A percentile compares a stretch with the other conserved stretches of the same genome.
Evolutionary conservation across 2,329 filamentous ascomycete species (phyloP).

Genomic region (Stemphylium vesicarium): DNA sequence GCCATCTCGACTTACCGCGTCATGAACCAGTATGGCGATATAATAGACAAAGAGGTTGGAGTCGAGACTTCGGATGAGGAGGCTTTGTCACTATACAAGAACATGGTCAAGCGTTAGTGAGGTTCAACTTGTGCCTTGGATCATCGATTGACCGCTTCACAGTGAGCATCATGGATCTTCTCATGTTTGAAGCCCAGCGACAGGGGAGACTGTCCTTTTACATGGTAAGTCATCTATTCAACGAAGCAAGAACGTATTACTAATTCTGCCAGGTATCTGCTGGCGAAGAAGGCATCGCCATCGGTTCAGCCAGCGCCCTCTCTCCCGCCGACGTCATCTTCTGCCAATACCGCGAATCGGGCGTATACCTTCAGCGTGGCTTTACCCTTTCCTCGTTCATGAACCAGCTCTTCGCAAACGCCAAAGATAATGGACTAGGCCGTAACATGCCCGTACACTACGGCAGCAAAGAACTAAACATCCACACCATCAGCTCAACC

Average conservation of each 20-base stretch:
- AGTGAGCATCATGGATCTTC: constrained; percentile 88
- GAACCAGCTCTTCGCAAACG: constrained; percentile 91
- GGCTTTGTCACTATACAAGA: constrained; percentile 64
- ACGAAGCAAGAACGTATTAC: background rate
- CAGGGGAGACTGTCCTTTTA: constrained; percentile 96
- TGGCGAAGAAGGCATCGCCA: constrained; percentile 91
- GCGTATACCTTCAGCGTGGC: constrained; percentile 87
- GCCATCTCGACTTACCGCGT: constrained; percentile 91
- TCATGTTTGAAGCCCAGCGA: constrained; percentile 97
- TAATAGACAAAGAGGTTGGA: constrained; percentile 75
- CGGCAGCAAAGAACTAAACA: constrained; percentile 80
- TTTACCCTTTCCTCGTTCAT: constrained; percentile 90
- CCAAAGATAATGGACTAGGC: constrained; percentile 77
- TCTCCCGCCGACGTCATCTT: constrained; percentile 88
- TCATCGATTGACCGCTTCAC: constrained; percentile 8
- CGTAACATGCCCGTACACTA: constrained; percentile 99
- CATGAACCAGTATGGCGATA: constrained; percentile 83
- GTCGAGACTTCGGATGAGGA: constrained; percentile 71
- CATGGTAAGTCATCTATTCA: constrained; percentile 67
- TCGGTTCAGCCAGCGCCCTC: constrained; percentile 85
- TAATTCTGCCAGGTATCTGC: constrained; percentile 65
- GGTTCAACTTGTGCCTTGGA: background rate
- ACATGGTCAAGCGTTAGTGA: constrained; percentile 64
- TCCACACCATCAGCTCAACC: constrained; percentile 86
- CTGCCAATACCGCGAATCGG: constrained; percentile 92